Conservation (phyloP, 2,329 filamentous ascomycete species). For the Blumeria hordei region DNA sequence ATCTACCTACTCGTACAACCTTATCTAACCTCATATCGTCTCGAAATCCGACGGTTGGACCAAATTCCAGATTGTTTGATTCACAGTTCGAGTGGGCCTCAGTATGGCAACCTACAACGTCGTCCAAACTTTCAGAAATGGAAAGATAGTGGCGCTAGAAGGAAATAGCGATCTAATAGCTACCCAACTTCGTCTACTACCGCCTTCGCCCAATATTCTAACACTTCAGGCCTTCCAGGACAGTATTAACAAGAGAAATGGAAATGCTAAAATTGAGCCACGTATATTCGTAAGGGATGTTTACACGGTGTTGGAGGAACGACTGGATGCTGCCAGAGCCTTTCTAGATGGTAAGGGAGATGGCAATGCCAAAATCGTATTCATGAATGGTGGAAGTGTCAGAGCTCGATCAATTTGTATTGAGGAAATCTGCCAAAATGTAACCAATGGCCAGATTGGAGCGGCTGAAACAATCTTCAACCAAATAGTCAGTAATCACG, state of each 20-base stretch:
- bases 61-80: too few relatives aligned
- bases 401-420: constrained; percentile 30
- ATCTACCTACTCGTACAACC: too few relatives aligned
- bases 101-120: not conserved
- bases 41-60: too few relatives aligned
- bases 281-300: constrained; percentile 22
- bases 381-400: constrained; percentile 33
- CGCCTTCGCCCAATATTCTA: constrained; percentile 31
- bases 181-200: constrained; percentile 34
- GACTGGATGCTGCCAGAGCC: constrained; percentile 23
- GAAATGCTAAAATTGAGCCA: constrained; percentile 17
- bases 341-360: constrained; percentile 25
- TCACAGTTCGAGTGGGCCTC: too few relatives aligned
- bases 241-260: constrained; percentile 7
- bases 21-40: too few relatives aligned
- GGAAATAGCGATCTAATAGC: constrained; percentile 28
- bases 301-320: constrained; percentile 24
- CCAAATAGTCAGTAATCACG: constrained; percentile 24
- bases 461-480: constrained; percentile 27
- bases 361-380: constrained; percentile 26
- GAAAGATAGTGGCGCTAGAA: constrained; percentile 35
- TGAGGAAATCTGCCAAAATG: constrained; percentile 25
- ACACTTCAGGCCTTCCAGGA: constrained; percentile 22
- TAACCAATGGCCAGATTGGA: constrained; percentile 24
- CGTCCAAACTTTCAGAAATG: constrained; percentile 7